Evolutionary conservation across 1,139 yeast species (phyloP), one percentile per base, ranked within the genome.

Genomic region (Pichia sp.): DNA sequence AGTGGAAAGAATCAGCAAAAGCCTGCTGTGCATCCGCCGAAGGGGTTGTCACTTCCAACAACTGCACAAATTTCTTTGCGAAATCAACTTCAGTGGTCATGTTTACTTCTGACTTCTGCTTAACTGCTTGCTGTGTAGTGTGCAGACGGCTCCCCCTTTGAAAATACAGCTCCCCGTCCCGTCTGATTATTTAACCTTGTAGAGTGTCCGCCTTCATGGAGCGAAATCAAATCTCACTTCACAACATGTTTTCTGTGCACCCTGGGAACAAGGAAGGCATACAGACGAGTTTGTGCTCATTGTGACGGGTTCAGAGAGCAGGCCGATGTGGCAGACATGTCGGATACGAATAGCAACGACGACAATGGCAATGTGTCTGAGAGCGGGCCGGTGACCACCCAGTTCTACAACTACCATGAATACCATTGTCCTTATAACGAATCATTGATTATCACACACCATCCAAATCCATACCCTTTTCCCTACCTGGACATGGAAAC

Each of bases 401-500:
- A 72, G 13, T 84, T 81, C 66, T 85, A 83, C 75, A 85, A 85
- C 64, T 84, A 83, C 63, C 89, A 85, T 62, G 90, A 85, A 65
- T 82, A 72, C 64, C 50, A 78, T 11, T 71, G 73, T 29, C 67
- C 70, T 2, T 69, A 70, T 47, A 76, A 72, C 65, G 62, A 66
- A 31, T 68, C 67, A 4, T 61, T 84, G 5, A 79, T 81, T 32
- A 68, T 82, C 8, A 84, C 83, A 49, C 90, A 85, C 66, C 85
- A 84, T 65, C 90, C 90, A 26, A 85, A 85, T 60, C 73, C 78
- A 7, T 74, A 78, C 59, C 74, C 61, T 1, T 8, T 66, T 23
- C 41, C 51, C 15, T 48, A 41, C 11, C 26, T 41, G 13, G 51
- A 32, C 7, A 58, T 62, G 7, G 81, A 89, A 0, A 70, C 49